Evolutionary conservation across 2,329 filamentous ascomycete species (phyloP).

Genomic region (Zasmidium citrigriseum): DNA sequence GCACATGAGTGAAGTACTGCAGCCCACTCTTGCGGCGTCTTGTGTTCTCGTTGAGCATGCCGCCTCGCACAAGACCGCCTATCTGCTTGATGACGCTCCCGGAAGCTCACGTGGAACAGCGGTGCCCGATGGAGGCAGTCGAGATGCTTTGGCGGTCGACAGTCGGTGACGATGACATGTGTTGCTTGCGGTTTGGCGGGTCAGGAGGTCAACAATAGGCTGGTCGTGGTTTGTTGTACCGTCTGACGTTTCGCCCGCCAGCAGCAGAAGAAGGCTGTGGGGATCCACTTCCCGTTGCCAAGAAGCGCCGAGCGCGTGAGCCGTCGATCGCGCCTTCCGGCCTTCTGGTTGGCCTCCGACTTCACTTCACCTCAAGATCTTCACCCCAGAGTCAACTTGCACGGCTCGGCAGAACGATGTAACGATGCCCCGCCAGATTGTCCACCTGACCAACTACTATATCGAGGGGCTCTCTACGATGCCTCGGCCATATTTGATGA

Average conservation of each 20-base stretch:
- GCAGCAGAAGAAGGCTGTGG: not conserved
- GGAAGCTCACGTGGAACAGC: not conserved
- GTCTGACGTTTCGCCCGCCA: not conserved
- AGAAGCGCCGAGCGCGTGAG: not conserved
- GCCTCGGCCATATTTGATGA: not conserved
- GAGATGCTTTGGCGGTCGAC: not conserved
- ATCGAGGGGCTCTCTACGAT: not conserved
- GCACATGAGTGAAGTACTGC: not conserved
- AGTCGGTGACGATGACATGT: not conserved
- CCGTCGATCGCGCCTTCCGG: not conserved
- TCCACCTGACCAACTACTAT: not conserved
- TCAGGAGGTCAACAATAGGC: not conserved
- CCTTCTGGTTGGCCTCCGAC: not conserved
- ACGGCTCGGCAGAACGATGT: not conserved
- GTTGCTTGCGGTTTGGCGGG: not conserved
- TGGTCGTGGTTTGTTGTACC: no score
- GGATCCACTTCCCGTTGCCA: not conserved
- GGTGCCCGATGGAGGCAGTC: not conserved
- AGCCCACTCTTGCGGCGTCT: not conserved
- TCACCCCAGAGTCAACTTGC: not conserved
- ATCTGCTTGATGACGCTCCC: not conserved
- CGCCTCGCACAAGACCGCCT: not conserved
- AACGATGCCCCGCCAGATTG: not conserved
- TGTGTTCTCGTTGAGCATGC: not conserved
- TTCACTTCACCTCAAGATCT: not conserved